Conservation (phyloP, 768 basidiomycete genomes). For the Tylopilus rubrobrunneus region DNA sequence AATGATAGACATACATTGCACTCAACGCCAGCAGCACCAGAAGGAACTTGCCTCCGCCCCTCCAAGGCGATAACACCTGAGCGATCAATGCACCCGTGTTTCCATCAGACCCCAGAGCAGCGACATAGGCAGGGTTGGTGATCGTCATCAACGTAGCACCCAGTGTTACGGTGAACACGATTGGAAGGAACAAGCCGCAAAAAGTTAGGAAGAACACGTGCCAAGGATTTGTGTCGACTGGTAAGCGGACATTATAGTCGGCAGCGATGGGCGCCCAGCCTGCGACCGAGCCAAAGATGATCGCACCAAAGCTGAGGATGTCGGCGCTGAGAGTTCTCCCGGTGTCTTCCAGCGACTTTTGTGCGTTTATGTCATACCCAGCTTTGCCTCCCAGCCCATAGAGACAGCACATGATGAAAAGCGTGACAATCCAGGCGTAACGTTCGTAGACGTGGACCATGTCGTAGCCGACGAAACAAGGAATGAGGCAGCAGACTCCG, state of each 20-base stretch:
- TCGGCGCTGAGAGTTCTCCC: conserved; percentile 44
- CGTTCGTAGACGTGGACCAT: conserved; percentile 48
- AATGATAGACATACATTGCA: conserved; percentile 32
- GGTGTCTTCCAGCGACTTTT: conserved; percentile 39
- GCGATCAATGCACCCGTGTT: conserved; percentile 43
- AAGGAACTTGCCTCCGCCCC: conserved; percentile 39
- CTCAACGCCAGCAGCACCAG: conserved; percentile 41
- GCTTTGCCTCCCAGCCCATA: conserved; percentile 47
- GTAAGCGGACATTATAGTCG: conserved; percentile 52
- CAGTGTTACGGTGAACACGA: conserved; percentile 34
- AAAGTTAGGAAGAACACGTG: conserved; percentile 49
- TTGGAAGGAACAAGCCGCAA: conserved; percentile 48
- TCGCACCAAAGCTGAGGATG: conserved; percentile 49
- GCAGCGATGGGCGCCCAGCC: conserved; percentile 54
- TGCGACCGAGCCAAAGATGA: conserved; percentile 45
- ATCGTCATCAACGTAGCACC: conserved; percentile 43
- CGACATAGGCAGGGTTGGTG: conserved; percentile 35
- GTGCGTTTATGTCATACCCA: conserved; percentile 42
- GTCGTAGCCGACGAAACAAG: conserved; percentile 46
- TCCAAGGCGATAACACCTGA: conserved; percentile 43
- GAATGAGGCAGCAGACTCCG: conserved; percentile 38
- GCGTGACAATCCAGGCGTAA: conserved; percentile 49
- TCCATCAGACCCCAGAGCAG: conserved; percentile 36
- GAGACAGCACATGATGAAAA: conserved; percentile 48
- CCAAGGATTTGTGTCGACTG: conserved; percentile 37